phyloP scores from a whole-genome alignment of 768 basidiomycete species.

The Ramaria sp. region DNA sequence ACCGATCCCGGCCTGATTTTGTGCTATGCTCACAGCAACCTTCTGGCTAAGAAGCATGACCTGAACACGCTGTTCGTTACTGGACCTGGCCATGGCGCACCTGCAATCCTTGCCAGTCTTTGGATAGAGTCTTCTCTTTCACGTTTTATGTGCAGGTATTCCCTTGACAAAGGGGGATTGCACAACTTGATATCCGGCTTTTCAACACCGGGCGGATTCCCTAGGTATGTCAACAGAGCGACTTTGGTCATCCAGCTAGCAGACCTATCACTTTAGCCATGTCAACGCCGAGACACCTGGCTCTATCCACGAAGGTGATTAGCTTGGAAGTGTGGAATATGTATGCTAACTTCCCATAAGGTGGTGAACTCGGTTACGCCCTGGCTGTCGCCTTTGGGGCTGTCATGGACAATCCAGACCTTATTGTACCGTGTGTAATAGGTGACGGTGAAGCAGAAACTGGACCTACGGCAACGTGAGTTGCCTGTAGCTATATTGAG shows the following conservation, averaged over 20 bases:
- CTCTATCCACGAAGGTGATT: conserved; percentile 72
- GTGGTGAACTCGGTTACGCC: conserved; percentile 79
- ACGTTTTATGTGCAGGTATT: conserved; percentile 45
- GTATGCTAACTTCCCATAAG: neutral
- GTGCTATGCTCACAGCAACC: conserved; percentile 50
- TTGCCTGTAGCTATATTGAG: neutral
- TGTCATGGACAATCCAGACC: conserved; percentile 85
- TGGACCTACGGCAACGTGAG: conserved; percentile 56
- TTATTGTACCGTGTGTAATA: conserved; percentile 71
- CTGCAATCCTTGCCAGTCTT: conserved; percentile 74
- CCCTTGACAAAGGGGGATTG: conserved; percentile 47
- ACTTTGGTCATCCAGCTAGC: neutral
- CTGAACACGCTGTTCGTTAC: conserved; percentile 67
- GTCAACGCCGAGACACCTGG: conserved; percentile 83
- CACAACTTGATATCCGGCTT: conserved; percentile 63
- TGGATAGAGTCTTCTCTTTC: conserved; percentile 75
- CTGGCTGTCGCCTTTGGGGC: conserved; percentile 79
- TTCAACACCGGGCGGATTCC: conserved; percentile 76
- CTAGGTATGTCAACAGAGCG: conserved; percentile 37
- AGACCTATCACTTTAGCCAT: conserved; percentile 30
- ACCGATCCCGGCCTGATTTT: conserved; percentile 72
- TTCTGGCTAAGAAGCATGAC: conserved; percentile 44
- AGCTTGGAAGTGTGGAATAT: neutral
- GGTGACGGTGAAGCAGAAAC: conserved; percentile 85
- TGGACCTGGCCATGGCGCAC: conserved; percentile 82